A percentile compares a stretch with the other conserved stretches of the same genome.
These are phyloP conservation scores for Phlyctochytrium planicorne DNA, from an alignment of 192 early-diverging fungal species.

Conservation along the genomic window DNA sequence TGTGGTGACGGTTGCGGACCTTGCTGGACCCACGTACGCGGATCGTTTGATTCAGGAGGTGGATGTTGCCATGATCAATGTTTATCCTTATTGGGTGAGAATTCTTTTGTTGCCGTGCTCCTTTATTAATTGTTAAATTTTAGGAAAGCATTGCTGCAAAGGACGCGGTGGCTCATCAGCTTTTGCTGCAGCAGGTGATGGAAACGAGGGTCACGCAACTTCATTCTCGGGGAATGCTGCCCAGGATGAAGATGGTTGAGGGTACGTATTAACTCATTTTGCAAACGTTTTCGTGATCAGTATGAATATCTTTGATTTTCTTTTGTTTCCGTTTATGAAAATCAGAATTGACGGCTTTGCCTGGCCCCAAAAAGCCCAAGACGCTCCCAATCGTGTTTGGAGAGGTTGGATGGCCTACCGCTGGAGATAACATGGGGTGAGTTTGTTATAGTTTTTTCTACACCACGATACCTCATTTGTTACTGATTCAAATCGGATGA, in stretches of 20 bases:
- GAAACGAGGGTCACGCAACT: conserved; percentile 1
- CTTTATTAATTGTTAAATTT: too few species aligned
- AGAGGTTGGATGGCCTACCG: conserved; percentile 7
- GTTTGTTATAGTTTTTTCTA: neutral
- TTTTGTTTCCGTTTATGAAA: too few species aligned
- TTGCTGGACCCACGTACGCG: neutral
- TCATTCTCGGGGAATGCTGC: too few species aligned
- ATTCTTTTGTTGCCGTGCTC: neutral
- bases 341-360: too few species aligned
- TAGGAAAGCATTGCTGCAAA: neutral
- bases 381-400: conserved; percentile 2
- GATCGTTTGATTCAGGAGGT: conserved; percentile 1
- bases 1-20: conserved; percentile 5
- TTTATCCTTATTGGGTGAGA: conserved; percentile 6
- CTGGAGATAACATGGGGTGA: neutral
- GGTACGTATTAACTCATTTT: too few species aligned
- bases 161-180: neutral
- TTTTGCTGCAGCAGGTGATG: neutral
- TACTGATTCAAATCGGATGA: neutral
- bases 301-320: too few species aligned
- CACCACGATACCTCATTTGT: neutral
- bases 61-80: neutral
- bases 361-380: too few species aligned
- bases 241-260: too few species aligned
- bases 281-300: too few species aligned